Conservation (phyloP, 805 yeast genomes). For the Scheffersomyces ergatensis region DNA sequence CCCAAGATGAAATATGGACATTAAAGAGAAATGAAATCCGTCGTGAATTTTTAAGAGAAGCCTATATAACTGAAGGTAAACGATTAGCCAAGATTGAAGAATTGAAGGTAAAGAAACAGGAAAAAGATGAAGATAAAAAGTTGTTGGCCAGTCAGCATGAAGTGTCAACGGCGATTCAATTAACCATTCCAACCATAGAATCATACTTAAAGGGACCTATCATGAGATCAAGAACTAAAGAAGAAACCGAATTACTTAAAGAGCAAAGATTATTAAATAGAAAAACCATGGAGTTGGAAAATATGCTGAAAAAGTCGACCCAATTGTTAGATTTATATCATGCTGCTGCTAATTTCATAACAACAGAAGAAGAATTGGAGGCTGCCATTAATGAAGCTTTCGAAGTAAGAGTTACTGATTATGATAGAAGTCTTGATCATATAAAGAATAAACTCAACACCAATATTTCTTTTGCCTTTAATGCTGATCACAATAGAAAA, state of each 20-base stretch:
- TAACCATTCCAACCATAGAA: conserved; percentile 81
- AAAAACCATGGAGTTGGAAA: conserved; percentile 48
- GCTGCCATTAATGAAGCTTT: conserved; percentile 59
- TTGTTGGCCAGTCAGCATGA: conserved; percentile 28
- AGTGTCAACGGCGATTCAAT: conserved; percentile 51
- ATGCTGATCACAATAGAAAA: conserved; percentile 20
- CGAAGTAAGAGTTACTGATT: conserved; percentile 20
- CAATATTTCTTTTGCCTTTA: background rate
- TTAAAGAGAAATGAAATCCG: conserved; percentile 61
- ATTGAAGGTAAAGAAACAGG: conserved; percentile 24
- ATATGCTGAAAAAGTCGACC: conserved; percentile 52
- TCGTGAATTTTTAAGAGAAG: conserved; percentile 64
- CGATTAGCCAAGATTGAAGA: conserved; percentile 40
- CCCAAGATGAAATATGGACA: conserved; percentile 43
- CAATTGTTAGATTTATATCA: conserved; percentile 70
- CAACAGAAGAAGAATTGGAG: conserved; percentile 65
- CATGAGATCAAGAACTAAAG: conserved; percentile 69
- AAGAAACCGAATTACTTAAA: conserved; percentile 55
- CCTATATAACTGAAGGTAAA: conserved; percentile 54
- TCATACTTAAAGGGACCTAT: conserved; percentile 64
- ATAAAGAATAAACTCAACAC: background rate
- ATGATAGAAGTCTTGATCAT: background rate
- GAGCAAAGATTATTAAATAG: conserved; percentile 71
- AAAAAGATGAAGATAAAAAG: conserved; percentile 24
- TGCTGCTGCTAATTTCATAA: conserved; percentile 63